A percentile compares a stretch with the other conserved stretches of the same genome.
Conservation (phyloP, 176 grass and related monocot genomes). For the Oryza glaberrima region DNA sequence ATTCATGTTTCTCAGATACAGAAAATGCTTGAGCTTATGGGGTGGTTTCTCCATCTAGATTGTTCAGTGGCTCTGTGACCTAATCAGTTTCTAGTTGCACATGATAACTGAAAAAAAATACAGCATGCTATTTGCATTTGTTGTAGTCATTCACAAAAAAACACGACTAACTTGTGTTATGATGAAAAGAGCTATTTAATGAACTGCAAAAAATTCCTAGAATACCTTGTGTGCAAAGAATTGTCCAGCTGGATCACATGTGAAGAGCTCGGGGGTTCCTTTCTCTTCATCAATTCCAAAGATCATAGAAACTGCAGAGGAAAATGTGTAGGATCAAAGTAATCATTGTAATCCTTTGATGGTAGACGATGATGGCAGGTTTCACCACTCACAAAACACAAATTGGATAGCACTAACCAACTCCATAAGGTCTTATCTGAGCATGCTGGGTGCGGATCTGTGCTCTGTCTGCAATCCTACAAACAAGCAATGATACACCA, state of each 20-base stretch:
- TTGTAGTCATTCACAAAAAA: conserved; percentile 12
- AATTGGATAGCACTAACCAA: conserved; percentile 53
- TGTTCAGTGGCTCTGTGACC: background rate
- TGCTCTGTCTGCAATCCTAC: conserved; percentile 59
- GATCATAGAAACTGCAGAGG: conserved; percentile 50
- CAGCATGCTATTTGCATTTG: background rate
- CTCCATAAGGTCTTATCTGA: conserved; percentile 56
- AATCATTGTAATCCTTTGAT: conserved; percentile 3
- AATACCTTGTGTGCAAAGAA: conserved; percentile 69
- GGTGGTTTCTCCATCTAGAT: conserved; percentile 3
- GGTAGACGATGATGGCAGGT: background rate
- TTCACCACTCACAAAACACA: background rate
- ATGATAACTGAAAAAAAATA: background rate
- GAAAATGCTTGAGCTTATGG: background rate
- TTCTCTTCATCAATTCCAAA: conserved; percentile 74
- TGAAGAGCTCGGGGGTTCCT: conserved; percentile 63
- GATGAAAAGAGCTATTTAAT: background rate
- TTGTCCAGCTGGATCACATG: conserved; percentile 61
- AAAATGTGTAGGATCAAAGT: background rate
- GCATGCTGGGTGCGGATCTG: conserved; percentile 66
- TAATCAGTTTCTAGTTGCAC: background rate
- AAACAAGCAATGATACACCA: background rate
- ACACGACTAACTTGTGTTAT: background rate
- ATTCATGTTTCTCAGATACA: background rate
- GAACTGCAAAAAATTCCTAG: background rate